Percentiles rank a stretch among this genome's conserved stretches.
Conservation (phyloP, 257 asterid species). For the Przewalskia tangutica region DNA sequence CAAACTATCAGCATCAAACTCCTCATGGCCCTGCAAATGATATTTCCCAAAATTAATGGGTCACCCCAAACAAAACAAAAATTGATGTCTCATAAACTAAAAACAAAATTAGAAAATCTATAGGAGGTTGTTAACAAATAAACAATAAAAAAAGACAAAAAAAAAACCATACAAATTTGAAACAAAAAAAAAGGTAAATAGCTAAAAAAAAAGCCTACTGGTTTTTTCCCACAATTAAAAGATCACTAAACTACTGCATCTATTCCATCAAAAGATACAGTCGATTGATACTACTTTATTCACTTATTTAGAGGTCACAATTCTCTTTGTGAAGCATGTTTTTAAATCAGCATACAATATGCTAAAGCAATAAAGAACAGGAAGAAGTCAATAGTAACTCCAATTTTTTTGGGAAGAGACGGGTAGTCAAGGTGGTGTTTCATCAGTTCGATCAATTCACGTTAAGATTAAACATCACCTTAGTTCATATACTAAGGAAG, state of each 20-base stretch:
- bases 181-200: not conserved
- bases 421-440: not conserved
- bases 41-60: not conserved
- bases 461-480: not conserved
- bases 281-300: not conserved
- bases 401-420: not conserved
- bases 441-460: not conserved
- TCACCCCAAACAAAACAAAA: not conserved
- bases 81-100: not conserved
- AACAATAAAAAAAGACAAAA: not conserved
- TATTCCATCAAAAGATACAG: not conserved
- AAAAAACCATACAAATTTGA: not conserved
- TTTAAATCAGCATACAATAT: not conserved
- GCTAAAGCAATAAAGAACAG: not conserved
- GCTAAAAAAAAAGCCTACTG: not conserved
- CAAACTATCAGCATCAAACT: constrained; percentile 97
- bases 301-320: not conserved
- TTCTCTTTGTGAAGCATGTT: not conserved
- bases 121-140: not conserved
- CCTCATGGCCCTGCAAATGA: constrained; percentile 79
- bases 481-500: not conserved
- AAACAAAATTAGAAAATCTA: not conserved
- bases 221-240: not conserved
- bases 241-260: not conserved
- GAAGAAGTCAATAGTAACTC: not conserved